Evolutionary conservation across 805 yeast genomes (phyloP).

Genomic region (Yarrowia sp.): DNA sequence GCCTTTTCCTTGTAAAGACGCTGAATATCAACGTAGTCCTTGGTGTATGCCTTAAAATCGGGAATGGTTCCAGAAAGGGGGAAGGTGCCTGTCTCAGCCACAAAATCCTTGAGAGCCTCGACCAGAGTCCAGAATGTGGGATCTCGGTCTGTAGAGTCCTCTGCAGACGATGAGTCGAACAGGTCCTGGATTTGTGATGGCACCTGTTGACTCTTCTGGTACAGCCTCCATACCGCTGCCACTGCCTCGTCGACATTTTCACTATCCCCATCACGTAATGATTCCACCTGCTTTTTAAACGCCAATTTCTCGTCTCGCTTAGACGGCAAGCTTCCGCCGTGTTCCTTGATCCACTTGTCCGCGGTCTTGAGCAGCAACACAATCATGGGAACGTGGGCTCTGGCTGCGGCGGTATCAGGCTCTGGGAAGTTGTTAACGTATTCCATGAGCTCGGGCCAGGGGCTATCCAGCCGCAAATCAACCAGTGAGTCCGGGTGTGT

Average conservation of each 20-base stretch:
- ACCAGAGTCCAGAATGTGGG: slow-evolving; percentile 60
- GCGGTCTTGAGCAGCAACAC: slow-evolving; percentile 57
- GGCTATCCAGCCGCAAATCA: slow-evolving; percentile 62
- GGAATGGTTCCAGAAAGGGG: slow-evolving; percentile 77
- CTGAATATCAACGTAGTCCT: slow-evolving; percentile 56
- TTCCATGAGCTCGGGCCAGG: slow-evolving; percentile 65
- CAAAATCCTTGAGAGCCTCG: slow-evolving; percentile 52
- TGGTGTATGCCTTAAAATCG: slow-evolving; percentile 82
- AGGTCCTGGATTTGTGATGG: slow-evolving; percentile 31
- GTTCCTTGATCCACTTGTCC: slow-evolving; percentile 41
- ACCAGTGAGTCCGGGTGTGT: slow-evolving; percentile 63
- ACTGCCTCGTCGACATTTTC: slow-evolving; percentile 55
- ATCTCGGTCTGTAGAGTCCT: background rate
- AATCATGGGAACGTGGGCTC: slow-evolving; percentile 68
- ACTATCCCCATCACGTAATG: slow-evolving; percentile 42
- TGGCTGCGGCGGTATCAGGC: slow-evolving; percentile 44
- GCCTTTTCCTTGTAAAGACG: slow-evolving; percentile 57
- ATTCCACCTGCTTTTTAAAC: slow-evolving; percentile 40
- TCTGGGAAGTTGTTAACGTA: slow-evolving; percentile 46
- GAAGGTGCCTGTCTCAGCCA: slow-evolving; percentile 41
- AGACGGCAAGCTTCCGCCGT: slow-evolving; percentile 37
- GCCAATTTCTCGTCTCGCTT: slow-evolving; percentile 43
- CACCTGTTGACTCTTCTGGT: slow-evolving; percentile 38
- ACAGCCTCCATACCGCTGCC: slow-evolving; percentile 45
- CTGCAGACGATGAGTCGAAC: slow-evolving; percentile 19